These are phyloP conservation scores for Daldinia eschscholtzii DNA, from an alignment of 2,329 filamentous ascomycete genomes.

Conservation along the genomic window DNA sequence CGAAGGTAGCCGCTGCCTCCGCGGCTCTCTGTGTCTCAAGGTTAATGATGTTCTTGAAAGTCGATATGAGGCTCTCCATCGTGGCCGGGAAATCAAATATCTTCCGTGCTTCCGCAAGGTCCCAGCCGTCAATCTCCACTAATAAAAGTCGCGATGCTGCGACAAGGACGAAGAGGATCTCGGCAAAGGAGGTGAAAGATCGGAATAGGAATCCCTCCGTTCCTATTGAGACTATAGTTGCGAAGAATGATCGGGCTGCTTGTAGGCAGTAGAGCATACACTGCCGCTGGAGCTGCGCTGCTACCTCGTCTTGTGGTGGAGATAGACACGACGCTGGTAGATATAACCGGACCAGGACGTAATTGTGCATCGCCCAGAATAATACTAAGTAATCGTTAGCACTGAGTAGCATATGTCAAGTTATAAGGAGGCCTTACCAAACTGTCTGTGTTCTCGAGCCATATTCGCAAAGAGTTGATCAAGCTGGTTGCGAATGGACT, in stretches of 20 bases:
- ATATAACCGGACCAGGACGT: slow-evolving; percentile 56
- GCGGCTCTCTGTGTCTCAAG: slow-evolving; percentile 41
- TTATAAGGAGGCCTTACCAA: slow-evolving; percentile 39
- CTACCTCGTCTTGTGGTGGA: slow-evolving; percentile 41
- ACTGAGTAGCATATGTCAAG: background rate
- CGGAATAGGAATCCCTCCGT: slow-evolving; percentile 46
- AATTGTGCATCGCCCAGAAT: slow-evolving; percentile 54
- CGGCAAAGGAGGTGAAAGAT: slow-evolving; percentile 45
- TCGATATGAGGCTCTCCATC: slow-evolving; percentile 41
- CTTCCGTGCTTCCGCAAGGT: slow-evolving; percentile 43
- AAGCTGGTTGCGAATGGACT: slow-evolving; percentile 52
- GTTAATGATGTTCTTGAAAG: slow-evolving; percentile 18
- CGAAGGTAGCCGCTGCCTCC: slow-evolving; percentile 35
- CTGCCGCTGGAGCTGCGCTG: slow-evolving; percentile 44
- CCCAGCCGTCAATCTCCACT: slow-evolving; percentile 49
- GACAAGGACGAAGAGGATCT: slow-evolving; percentile 50
- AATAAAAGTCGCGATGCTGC: slow-evolving; percentile 49
- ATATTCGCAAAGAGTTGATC: slow-evolving; percentile 52
- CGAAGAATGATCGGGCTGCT: slow-evolving; percentile 53
- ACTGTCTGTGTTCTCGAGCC: slow-evolving; percentile 46
- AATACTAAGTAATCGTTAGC: slow-evolving; percentile 42
- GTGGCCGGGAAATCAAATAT: slow-evolving; percentile 44
- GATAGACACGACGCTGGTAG: slow-evolving; percentile 55
- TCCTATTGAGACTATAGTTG: slow-evolving; percentile 50
- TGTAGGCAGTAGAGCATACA: slow-evolving; percentile 55